These are phyloP conservation scores for sunflower (Helianthus annuus) DNA, from an alignment of 129 eudicot species.

Conservation along the genomic window DNA sequence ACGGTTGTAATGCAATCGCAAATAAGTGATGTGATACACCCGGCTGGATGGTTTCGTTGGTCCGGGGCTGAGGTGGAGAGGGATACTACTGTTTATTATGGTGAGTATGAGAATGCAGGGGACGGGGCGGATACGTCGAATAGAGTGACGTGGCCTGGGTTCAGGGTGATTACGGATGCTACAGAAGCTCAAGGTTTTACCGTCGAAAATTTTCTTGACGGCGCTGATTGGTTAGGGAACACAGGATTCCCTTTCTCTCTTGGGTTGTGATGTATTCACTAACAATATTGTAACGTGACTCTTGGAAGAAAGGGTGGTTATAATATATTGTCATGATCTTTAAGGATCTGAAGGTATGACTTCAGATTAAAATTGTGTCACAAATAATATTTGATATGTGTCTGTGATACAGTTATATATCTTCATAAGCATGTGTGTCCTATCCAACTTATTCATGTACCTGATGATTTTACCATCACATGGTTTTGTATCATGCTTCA, in stretches of 20 bases:
- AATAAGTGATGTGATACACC: conserved; percentile 56
- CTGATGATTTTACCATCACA: no score
- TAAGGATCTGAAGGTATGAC: no score
- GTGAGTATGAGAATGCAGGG: conserved; percentile 70
- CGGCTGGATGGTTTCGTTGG: conserved; percentile 88
- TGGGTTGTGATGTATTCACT: conserved; percentile 53
- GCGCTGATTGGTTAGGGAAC: conserved; percentile 53
- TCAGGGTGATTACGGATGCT: conserved; percentile 54
- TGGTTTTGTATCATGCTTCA: no score
- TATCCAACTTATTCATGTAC: no score
- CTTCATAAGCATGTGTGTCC: no score
- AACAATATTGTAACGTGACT: no score
- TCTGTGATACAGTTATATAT: no score
- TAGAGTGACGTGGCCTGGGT: conserved; percentile 75
- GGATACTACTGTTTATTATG: conserved; percentile 53
- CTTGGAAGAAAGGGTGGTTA: no score
- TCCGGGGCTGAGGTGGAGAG: conserved; percentile 46
- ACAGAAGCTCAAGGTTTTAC: conserved; percentile 61
- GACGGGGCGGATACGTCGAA: conserved; percentile 58
- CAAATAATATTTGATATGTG: no score
- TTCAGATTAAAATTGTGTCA: no score
- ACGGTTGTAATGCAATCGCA: conserved; percentile 70
- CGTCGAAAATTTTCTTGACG: conserved; percentile 53
- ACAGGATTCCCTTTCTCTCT: conserved; percentile 70
- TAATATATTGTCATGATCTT: no score